These are phyloP conservation scores for Suillus clintonianus DNA, from an alignment of 768 basidiomycete genomes.

Conservation along the genomic window DNA sequence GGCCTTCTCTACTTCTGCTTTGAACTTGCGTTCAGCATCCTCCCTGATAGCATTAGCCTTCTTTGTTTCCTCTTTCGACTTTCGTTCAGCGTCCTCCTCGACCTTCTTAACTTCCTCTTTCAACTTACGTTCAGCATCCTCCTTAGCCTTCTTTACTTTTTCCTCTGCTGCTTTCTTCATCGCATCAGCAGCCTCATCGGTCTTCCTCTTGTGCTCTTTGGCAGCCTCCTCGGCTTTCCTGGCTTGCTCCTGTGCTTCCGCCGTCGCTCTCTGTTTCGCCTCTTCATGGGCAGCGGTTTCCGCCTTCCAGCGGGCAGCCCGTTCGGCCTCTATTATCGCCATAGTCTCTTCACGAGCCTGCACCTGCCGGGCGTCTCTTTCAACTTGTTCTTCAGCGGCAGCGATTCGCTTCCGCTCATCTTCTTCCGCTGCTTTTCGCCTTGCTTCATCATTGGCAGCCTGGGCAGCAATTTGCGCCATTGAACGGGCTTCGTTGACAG, in stretches of 20 bases:
- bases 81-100: too few relatives aligned
- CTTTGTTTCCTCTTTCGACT: too few relatives aligned
- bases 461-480: slow-evolving; percentile 9
- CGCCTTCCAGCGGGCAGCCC: slow-evolving; percentile 1
- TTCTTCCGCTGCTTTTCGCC: neutral
- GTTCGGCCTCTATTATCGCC: neutral
- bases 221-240: slow-evolving; percentile 11
- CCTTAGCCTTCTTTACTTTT: slow-evolving; percentile 7
- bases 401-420: slow-evolving; percentile 13
- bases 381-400: slow-evolving; percentile 8
- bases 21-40: too few relatives aligned
- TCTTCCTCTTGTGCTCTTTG: slow-evolving; percentile 20
- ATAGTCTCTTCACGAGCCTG: neutral
- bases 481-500: slow-evolving; percentile 6
- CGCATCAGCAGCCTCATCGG: slow-evolving; percentile 12
- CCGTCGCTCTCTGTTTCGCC: neutral
- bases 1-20: slow-evolving; percentile 6
- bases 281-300: slow-evolving; percentile 8
- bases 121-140: slow-evolving; percentile 19
- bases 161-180: slow-evolving; percentile 12
- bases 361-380: slow-evolving; percentile 2
- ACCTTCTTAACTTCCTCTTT: too few relatives aligned
- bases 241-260: slow-evolving; percentile 4
- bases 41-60: too few relatives aligned
- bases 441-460: slow-evolving; percentile 4